These are phyloP conservation scores for Yarrowia alimentaria DNA, from an alignment of 805 yeast genomes.

Conservation along the genomic window DNA sequence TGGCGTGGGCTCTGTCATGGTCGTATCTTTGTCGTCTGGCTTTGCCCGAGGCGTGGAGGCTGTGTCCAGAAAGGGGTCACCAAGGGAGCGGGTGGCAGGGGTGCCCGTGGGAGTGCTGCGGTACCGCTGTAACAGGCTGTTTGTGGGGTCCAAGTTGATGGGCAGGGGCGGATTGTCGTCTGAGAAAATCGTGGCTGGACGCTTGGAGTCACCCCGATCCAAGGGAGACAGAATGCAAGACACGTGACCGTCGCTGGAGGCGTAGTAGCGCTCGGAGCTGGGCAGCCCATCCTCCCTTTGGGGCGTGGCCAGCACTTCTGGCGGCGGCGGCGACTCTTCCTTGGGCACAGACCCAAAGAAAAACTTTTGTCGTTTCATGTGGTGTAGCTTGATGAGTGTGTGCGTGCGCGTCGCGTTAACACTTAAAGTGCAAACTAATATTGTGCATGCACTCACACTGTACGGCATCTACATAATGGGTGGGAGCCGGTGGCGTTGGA, in stretches of 20 bases:
- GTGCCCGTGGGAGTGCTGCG: too few relatives aligned
- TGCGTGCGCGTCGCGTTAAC: constrained; percentile 23
- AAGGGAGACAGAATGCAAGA: constrained; percentile 24
- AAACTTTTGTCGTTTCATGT: constrained; percentile 1
- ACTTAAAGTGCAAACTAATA: too few relatives aligned
- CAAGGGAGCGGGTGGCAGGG: too few relatives aligned
- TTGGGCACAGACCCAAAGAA: constrained; percentile 16
- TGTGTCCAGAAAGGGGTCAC: constrained; percentile 18
- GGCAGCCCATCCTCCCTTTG: not conserved
- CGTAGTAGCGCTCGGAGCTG: constrained; percentile 19
- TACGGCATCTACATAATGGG: too few relatives aligned
- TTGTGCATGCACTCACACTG: too few relatives aligned
- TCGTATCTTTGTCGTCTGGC: not conserved
- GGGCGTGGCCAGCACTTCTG: not conserved
- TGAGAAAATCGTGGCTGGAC: too few relatives aligned
- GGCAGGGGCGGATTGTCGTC: constrained; percentile 12
- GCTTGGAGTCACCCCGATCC: not conserved
- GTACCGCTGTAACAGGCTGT: not conserved
- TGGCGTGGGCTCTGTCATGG: too few relatives aligned
- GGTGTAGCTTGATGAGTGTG: constrained; percentile 2
- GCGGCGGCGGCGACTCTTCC: not conserved
- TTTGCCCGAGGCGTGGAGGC: too few relatives aligned
- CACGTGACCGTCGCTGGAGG: constrained; percentile 22
- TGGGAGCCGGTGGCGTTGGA: too few relatives aligned
- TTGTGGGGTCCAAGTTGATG: not conserved